phyloP scores from a whole-genome alignment of 306 rosid genomes.

The Lupinus albus region DNA sequence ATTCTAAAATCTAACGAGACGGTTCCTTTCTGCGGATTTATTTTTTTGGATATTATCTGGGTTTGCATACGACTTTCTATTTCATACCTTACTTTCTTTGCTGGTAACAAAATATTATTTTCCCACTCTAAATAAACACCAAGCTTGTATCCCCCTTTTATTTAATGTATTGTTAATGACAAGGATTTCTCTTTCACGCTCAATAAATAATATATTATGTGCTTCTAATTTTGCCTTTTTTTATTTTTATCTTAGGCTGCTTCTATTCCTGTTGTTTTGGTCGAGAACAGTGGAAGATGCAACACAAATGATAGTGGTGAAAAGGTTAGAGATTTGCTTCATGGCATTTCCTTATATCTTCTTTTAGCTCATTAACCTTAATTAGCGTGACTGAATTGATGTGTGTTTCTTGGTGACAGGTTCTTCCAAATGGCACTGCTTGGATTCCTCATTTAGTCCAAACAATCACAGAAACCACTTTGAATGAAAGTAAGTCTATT shows the following conservation, averaged over 20 bases:
- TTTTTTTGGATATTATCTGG: constrained; percentile 7
- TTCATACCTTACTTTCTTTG: constrained; percentile 12
- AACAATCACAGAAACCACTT: constrained; percentile 65
- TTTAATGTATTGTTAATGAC: constrained; percentile 5
- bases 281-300: constrained; percentile 96
- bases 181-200: neutral
- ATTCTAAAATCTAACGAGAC: too few relatives aligned
- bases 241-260: constrained; percentile 49
- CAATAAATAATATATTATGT: constrained; percentile 11
- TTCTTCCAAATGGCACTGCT: constrained; percentile 85
- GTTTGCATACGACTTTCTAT: constrained; percentile 14
- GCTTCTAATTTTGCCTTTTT: constrained; percentile 16
- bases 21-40: neutral
- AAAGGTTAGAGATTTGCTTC: constrained; percentile 62
- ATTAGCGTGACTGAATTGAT: constrained; percentile 19
- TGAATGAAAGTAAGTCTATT: constrained; percentile 70
- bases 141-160: neutral
- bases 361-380: constrained; percentile 23
- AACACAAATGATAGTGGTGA: constrained; percentile 81
- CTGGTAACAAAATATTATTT: neutral
- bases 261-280: constrained; percentile 78
- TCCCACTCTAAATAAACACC: neutral
- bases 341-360: constrained; percentile 14
- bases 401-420: constrained; percentile 53
- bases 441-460: constrained; percentile 88